Conservation (phyloP, 148 eudicot genomes). For the Fagopyrum homotropicum region DNA sequence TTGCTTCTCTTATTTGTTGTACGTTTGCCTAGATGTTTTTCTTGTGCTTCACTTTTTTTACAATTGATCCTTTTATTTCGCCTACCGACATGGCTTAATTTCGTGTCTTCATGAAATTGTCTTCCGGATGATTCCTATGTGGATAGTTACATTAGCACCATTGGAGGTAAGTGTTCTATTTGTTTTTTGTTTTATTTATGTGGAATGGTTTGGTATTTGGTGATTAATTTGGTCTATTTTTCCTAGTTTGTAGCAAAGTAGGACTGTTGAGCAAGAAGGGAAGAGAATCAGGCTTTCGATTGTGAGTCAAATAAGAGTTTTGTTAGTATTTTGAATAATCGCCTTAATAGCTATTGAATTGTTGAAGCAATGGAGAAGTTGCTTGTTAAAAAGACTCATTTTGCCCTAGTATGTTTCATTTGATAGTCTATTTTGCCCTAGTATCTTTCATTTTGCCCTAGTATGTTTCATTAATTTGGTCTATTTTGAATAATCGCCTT, state of each 20-base stretch:
- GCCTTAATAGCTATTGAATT: neutral
- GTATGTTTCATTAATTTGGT: too few species aligned
- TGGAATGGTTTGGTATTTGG: neutral
- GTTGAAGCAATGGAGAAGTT: neutral
- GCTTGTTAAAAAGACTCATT: neutral
- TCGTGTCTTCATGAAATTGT: slow-evolving; percentile 7
- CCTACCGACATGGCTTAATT: neutral
- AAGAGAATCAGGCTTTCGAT: slow-evolving; percentile 86
- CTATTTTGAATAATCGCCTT: too few species aligned
- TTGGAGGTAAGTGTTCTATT: slow-evolving; percentile 58
- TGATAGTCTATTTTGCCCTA: slow-evolving; percentile 15
- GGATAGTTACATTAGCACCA: slow-evolving; percentile 87
- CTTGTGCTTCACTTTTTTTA: neutral
- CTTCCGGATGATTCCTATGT: slow-evolving; percentile 75
- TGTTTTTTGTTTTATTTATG: neutral
- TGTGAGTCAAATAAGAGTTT: slow-evolving; percentile 39
- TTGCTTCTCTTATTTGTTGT: slow-evolving; percentile 81
- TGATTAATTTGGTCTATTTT: slow-evolving; percentile 5
- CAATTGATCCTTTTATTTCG: neutral
- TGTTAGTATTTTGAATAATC: neutral
- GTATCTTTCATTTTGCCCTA: neutral
- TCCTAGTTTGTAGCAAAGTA: slow-evolving; percentile 55
- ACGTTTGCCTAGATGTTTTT: slow-evolving; percentile 17
- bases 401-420: neutral
- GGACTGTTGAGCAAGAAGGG: slow-evolving; percentile 83